phyloP scores from a whole-genome alignment of 78 protist species.

The Monocercomonoides exilis region DNA sequence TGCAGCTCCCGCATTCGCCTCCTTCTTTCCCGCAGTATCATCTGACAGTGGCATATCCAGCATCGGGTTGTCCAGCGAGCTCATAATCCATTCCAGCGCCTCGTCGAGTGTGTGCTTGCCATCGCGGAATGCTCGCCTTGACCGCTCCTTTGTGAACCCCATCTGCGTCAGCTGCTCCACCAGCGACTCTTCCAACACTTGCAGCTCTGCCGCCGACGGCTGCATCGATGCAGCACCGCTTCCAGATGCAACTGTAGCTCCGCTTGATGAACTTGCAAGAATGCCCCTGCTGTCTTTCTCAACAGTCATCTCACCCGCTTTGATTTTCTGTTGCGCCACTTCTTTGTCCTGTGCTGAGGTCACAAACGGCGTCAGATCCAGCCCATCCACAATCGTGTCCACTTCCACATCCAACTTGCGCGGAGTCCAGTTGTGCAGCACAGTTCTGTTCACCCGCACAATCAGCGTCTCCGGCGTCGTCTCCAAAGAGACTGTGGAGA shows the following conservation, averaged over 20 bases:
- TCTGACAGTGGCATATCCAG: not conserved
- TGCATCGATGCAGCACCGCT: not conserved
- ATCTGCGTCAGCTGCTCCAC: not conserved
- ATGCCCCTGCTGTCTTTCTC: too few species aligned
- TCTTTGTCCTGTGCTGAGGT: not conserved
- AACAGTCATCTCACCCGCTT: too few species aligned
- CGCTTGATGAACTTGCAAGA: too few species aligned
- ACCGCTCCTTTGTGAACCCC: not conserved
- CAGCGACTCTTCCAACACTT: too few species aligned
- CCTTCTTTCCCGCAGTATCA: not conserved
- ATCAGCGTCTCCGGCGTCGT: not conserved
- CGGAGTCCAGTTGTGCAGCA: not conserved
- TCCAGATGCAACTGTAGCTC: not conserved
- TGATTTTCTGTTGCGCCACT: too few species aligned
- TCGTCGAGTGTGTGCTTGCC: not conserved
- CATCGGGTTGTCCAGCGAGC: not conserved
- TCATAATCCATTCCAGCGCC: not conserved
- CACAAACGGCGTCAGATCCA: not conserved
- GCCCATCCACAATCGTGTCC: not conserved
- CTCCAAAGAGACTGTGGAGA: not conserved
- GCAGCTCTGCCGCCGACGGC: too few species aligned
- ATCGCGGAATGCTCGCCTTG: not conserved
- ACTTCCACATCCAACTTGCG: not conserved
- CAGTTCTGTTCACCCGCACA: not conserved
- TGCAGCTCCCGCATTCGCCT: not conserved